Base-by-base conservation (phyloP, 2,329 filamentous ascomycete species). In the Pseudovirgaria hyperparasitica region DNA sequence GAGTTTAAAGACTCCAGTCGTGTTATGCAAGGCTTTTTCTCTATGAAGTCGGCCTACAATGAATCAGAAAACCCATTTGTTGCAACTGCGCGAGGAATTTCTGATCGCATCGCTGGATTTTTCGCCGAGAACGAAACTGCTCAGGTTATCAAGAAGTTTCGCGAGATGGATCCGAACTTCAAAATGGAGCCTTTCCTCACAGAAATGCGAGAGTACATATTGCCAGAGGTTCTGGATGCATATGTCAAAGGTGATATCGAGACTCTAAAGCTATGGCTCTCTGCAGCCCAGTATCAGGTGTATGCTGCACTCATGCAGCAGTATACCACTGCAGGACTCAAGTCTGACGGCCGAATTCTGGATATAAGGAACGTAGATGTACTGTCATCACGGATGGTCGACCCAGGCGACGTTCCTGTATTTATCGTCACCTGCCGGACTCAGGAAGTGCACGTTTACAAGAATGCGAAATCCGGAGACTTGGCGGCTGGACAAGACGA, bases 121-220 rank as follows among this genome's bases (percentile, higher is more conserved):
- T 98, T 98, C 41, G 90, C 90, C 35, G 90, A 98, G 57, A 98
- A 96, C 54, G 90, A 98, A 62, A 94, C 85, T 0, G 90, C 90
- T 16, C 79, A 78, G 70, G 90, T 98, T 19, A 92, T 96, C 62
- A 96, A 94, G 64, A 92, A 87, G 56, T 92, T 98, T 67, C 77
- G 87, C 24, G 72, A 86, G 43, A 94, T 96, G 73, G 90, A 98
- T 43, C 87, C 90, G 5, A 70, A 68, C 39, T 98, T 98, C 67
- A 84, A 94, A 52, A 71, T 93, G 41, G 90, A 98, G 56, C 81
- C 85, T 1, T 98, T 96, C 65, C 61, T 96, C 27, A 79, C 82
- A 39, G 90, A 98, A 46, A 81, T 98, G 58, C 81, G 90, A 53
- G 87, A 96, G 58, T 98, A 96, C 57, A 96, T 98, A 29, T 69